A percentile compares a stretch with the other conserved stretches of the same genome.
phyloP scores from a whole-genome alignment of 495 filamentous ascomycete genomes.

The Daldinia decipiens region DNA sequence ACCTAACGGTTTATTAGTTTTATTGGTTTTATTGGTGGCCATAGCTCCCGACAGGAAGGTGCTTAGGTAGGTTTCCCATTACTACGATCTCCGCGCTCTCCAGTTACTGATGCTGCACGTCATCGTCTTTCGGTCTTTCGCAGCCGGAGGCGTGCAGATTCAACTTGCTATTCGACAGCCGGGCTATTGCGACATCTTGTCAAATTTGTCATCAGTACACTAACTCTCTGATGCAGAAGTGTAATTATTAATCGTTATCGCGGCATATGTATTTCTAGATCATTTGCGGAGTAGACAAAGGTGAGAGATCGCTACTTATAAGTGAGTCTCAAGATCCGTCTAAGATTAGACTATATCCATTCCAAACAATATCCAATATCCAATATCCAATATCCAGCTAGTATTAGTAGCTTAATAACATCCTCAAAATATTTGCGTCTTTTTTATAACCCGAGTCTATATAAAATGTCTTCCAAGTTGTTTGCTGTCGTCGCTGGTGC shows the following conservation, averaged over 20 bases:
- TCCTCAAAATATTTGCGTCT: background rate
- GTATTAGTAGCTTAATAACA: background rate
- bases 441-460: conserved; percentile 24
- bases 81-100: conserved; percentile 2
- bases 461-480: conserved; percentile 54
- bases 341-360: background rate
- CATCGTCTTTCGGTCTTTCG: conserved; percentile 18
- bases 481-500: conserved; percentile 77
- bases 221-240: conserved; percentile 12
- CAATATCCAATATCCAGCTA: background rate
- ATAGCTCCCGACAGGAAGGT: background rate
- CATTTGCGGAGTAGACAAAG: background rate
- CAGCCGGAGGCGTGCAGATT: conserved; percentile 3
- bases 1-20: background rate
- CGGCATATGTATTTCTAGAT: conserved; percentile 25
- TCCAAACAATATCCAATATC: background rate
- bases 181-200: conserved; percentile 40
- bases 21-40: background rate
- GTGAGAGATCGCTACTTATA: conserved; percentile 1
- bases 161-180: conserved; percentile 17
- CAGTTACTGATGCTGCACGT: conserved; percentile 36
- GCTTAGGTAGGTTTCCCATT: background rate
- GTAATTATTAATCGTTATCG: conserved; percentile 40
- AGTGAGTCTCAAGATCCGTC: conserved; percentile 7
- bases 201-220: conserved; percentile 40